Evolutionary conservation across 1,139 yeast species (phyloP), one percentile per base, ranked within the genome.

Genomic region (Diutina rugosa): DNA sequence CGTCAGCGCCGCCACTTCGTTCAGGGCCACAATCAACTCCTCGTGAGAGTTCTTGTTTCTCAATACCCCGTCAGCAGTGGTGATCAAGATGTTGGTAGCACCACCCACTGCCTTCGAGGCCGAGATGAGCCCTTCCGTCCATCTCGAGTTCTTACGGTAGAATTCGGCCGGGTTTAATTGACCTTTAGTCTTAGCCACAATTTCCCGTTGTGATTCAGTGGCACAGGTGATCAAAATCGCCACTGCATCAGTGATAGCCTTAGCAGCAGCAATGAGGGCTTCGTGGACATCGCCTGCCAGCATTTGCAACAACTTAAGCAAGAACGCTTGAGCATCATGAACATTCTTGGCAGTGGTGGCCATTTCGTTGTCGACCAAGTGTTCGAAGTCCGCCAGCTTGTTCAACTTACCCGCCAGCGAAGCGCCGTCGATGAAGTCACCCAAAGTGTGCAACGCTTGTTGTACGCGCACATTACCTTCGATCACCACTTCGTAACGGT

Each of bases 101-200:
- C 84, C 84, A 4, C 96, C 96, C 55, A 90, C 95, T 0, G 95
- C 87, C 64, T 87, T 86, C 2, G 97, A 90, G 14, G 97, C 97
- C 61, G 96, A 87, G 49, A 90, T 84, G 57, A 90, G 81, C 46
- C 97, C 97, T 69, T 90, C 96, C 0, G 97, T 89, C 97, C 97
- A 90, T 65, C 95, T 79, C 67, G 85, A 90, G 67, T 90, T 89
- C 70, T 88, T 89, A 67, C 86, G 88, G 72, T 90, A 90, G 67
- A 86, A 90, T 49, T 88, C 90, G 4, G 90, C 83, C 58, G 83
- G 76, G 1, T 90, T 76, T 57, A 80, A 82, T 1, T 81, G 69
- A 6, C 95, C 95, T 61, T 78, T 78, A 46, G 90, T 90, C 61
- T 80, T 80, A 54, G 81, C 78, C 6, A 88, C 96, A 67, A 90